Percentiles rank a stretch among this genome's conserved stretches.
phyloP scores from a whole-genome alignment of 192 early-diverging fungal species.

The Podila minutissima region DNA sequence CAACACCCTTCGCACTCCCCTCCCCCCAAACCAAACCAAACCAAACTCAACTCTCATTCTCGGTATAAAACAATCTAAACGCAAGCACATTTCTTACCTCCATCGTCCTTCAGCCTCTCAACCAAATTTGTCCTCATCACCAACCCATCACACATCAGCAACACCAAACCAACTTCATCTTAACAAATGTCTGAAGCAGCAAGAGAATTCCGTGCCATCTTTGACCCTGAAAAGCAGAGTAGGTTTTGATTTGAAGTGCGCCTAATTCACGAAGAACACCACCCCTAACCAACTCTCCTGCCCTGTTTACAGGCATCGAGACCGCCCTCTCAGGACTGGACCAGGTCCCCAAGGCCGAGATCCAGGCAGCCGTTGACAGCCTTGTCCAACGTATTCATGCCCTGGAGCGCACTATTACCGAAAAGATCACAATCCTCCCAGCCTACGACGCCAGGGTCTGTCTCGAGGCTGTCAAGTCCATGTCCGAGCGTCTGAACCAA shows the following conservation, averaged over 20 bases:
- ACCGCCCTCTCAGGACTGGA: conserved; percentile 15
- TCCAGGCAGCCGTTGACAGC: conserved; percentile 47
- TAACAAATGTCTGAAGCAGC: conserved; percentile 40
- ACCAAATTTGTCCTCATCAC: neutral
- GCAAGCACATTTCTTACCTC: neutral
- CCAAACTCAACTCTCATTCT: neutral
- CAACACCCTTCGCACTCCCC: neutral
- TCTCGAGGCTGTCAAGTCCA: conserved; percentile 57
- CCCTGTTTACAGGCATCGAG: conserved; percentile 24
- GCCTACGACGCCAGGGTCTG: conserved; percentile 75
- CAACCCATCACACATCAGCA: neutral
- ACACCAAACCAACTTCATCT: neutral
- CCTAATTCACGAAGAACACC: neutral
- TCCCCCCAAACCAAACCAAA: too few relatives aligned
- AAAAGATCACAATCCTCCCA: conserved; percentile 71
- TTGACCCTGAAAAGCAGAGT: conserved; percentile 50
- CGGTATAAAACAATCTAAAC: neutral
- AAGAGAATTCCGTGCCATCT: conserved; percentile 48
- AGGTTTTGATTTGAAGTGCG: neutral
- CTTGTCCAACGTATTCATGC: conserved; percentile 59
- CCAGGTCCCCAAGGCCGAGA: conserved; percentile 33
- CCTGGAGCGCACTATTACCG: conserved; percentile 69
- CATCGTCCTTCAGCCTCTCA: neutral
- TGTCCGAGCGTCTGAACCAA: conserved; percentile 51
- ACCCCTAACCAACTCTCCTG: neutral